Evolutionary conservation across 768 basidiomycete genomes (phyloP).

Genomic region (Suillus subaureus): DNA sequence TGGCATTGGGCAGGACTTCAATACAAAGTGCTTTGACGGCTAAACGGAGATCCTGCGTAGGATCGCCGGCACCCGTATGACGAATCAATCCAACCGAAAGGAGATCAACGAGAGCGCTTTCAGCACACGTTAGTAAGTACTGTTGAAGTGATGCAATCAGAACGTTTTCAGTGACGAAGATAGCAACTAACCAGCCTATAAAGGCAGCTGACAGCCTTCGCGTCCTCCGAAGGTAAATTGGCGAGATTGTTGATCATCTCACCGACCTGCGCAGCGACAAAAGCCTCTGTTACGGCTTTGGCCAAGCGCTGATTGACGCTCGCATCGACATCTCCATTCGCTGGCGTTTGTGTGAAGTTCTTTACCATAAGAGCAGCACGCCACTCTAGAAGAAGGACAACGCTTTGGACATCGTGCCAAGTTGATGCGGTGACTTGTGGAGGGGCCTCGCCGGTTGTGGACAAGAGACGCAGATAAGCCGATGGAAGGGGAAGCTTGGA

Average conservation of each 20-base stretch:
- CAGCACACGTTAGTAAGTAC: conserved; percentile 64
- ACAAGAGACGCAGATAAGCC: conserved; percentile 58
- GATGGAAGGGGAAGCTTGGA: conserved; percentile 17
- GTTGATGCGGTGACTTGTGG: conserved; percentile 25
- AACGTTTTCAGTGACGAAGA: neutral
- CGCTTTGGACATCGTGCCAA: conserved; percentile 41
- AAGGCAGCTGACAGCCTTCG: conserved; percentile 21
- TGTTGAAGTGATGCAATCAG: conserved; percentile 24
- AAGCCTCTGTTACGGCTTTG: conserved; percentile 69
- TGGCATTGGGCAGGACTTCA: conserved; percentile 60
- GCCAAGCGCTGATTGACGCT: conserved; percentile 59
- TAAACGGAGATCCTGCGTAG: conserved; percentile 50
- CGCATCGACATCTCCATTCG: conserved; percentile 43
- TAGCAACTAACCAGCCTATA: conserved; percentile 30
- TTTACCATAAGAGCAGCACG: conserved; percentile 65
- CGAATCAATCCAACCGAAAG: conserved; percentile 55
- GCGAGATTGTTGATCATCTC: conserved; percentile 44
- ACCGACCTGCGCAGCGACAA: conserved; percentile 58
- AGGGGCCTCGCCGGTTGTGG: conserved; percentile 16
- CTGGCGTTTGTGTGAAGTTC: conserved; percentile 38
- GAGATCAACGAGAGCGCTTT: conserved; percentile 58
- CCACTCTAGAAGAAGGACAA: conserved; percentile 59
- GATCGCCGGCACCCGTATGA: conserved; percentile 35
- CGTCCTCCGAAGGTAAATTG: conserved; percentile 20
- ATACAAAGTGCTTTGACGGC: conserved; percentile 51